Conservation (phyloP, 2,329 filamentous ascomycete genomes). For the Clarireedia sp. region DNA sequence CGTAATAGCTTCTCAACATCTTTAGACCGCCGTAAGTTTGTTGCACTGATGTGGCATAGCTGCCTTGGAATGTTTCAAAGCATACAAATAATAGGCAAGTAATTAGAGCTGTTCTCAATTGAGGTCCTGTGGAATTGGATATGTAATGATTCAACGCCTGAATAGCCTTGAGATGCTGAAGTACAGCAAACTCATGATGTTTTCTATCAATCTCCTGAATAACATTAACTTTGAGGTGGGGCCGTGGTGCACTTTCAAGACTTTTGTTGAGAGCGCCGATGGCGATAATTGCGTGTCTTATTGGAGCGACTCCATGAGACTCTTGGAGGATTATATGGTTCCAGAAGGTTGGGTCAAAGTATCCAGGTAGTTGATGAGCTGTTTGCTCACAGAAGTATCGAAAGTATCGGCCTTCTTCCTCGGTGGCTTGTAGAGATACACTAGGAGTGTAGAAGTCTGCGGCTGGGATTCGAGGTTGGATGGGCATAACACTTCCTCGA, state of each 20-base stretch:
- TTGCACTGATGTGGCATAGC: conserved; percentile 50
- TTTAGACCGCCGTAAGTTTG: conserved; percentile 53
- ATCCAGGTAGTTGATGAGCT: conserved; percentile 55
- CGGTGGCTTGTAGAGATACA: conserved; percentile 40
- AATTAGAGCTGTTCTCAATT: conserved; percentile 32
- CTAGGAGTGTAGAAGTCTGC: conserved; percentile 17
- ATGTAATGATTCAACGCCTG: conserved; percentile 41
- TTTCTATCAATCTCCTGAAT: conserved; percentile 35
- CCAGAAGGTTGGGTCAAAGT: conserved; percentile 60
- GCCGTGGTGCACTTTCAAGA: conserved; percentile 36
- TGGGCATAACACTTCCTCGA: conserved; percentile 2
- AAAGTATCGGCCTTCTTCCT: conserved; percentile 52
- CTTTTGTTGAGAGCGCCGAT: conserved; percentile 60
- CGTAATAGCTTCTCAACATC: conserved; percentile 39
- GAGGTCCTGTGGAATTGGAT: conserved; percentile 35
- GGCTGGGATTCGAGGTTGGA: conserved; percentile 27
- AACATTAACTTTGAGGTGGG: conserved; percentile 28
- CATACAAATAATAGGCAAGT: conserved; percentile 27
- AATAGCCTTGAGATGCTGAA: conserved; percentile 50
- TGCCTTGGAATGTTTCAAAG: conserved; percentile 30
- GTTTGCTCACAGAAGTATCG: conserved; percentile 52
- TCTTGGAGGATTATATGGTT: conserved; percentile 52
- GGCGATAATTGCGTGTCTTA: conserved; percentile 59
- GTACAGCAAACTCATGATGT: conserved; percentile 53
- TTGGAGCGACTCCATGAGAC: conserved; percentile 50